Conservation (phyloP, 2,329 filamentous ascomycete species). For the Ilyonectria robusta region DNA sequence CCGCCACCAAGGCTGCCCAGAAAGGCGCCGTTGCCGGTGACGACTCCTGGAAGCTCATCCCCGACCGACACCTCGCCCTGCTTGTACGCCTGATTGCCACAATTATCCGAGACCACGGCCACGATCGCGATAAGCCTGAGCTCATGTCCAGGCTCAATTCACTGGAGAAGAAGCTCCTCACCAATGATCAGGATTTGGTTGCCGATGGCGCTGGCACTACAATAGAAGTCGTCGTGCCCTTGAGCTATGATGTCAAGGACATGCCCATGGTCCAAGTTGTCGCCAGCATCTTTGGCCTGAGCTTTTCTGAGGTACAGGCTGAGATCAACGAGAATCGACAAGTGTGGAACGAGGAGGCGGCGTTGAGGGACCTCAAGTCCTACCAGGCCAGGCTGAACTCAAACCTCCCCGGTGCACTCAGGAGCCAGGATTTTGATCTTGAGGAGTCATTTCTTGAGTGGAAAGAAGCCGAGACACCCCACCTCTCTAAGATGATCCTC, state of each 20-base stretch:
- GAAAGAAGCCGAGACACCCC: slow-evolving; percentile 90
- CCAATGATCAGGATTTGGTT: slow-evolving; percentile 89
- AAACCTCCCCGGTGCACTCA: slow-evolving; percentile 82
- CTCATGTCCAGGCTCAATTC: slow-evolving; percentile 83
- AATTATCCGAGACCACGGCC: slow-evolving; percentile 86
- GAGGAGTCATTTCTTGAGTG: slow-evolving; percentile 91
- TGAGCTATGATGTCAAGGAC: slow-evolving; percentile 94
- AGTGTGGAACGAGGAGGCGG: slow-evolving; percentile 92
- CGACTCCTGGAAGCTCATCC: slow-evolving; percentile 90
- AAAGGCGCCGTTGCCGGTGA: slow-evolving; percentile 83
- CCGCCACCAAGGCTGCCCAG: slow-evolving; percentile 88
- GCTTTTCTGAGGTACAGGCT: slow-evolving; percentile 83
- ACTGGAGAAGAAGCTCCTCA: slow-evolving; percentile 92
- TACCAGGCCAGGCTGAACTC: slow-evolving; percentile 93
- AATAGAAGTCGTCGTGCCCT: slow-evolving; percentile 85
- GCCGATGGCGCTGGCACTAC: slow-evolving; percentile 61
- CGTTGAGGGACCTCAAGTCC: slow-evolving; percentile 89
- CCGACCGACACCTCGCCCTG: slow-evolving; percentile 93
- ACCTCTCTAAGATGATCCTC: slow-evolving; percentile 93
- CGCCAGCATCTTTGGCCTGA: slow-evolving; percentile 86
- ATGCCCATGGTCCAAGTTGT: slow-evolving; percentile 95
- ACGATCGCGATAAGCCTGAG: slow-evolving; percentile 87
- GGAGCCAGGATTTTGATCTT: slow-evolving; percentile 88
- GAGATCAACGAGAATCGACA: slow-evolving; percentile 88
- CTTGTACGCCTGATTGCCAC: slow-evolving; percentile 90